A percentile compares a stretch with the other conserved stretches of the same genome.
phyloP scores from a whole-genome alignment of 169 alveolate genomes.

The Plasmodium malariae region DNA sequence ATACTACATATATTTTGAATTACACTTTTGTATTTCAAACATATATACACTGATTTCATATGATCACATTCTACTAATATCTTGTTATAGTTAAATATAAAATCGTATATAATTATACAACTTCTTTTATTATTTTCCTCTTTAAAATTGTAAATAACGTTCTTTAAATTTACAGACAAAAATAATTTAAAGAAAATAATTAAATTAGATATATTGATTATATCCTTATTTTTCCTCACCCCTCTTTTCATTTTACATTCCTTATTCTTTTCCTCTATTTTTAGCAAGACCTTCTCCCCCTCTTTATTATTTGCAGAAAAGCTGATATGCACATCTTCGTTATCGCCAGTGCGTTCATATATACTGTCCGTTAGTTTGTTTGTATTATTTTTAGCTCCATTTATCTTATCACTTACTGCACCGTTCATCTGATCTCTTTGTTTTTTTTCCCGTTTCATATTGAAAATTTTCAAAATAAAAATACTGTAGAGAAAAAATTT shows the following conservation, averaged over 20 bases:
- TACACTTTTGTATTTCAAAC: conserved; percentile 31
- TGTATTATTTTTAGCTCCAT: too few species aligned
- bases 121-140: neutral
- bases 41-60: conserved; percentile 12
- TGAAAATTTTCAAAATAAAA: conserved; percentile 1
- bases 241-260: neutral
- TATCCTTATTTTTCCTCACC: neutral
- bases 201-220: conserved; percentile 8
- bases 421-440: neutral
- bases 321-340: neutral
- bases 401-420: neutral
- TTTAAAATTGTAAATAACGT: neutral
- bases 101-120: conserved; percentile 20
- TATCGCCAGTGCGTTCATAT: neutral
- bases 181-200: conserved; percentile 16
- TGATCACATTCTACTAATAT: conserved; percentile 14
- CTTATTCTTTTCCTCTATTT: neutral
- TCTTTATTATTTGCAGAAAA: neutral
- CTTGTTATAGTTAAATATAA: conserved; percentile 31
- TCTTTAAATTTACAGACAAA: neutral
- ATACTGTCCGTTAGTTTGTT: neutral
- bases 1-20: conserved; percentile 8
- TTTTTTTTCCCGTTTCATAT: neutral
- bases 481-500: conserved; percentile 8
- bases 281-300: neutral